Percentiles rank a stretch among this genome's conserved stretches.
Conservation (phyloP, 2,329 filamentous ascomycete genomes). For the Exophiala xenobiotica region DNA sequence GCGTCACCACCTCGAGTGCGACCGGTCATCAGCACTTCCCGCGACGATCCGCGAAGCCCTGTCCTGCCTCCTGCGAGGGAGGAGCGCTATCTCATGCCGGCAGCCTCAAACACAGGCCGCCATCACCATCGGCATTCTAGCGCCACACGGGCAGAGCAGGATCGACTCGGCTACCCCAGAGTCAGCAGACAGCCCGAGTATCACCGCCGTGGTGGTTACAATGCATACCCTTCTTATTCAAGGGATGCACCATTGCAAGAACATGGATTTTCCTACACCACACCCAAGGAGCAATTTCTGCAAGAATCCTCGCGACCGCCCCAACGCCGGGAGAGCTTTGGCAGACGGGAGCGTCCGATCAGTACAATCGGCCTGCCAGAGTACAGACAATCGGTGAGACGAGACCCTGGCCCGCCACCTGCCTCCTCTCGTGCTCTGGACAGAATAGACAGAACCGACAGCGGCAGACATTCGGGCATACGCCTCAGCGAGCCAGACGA, state of each 20-base stretch:
- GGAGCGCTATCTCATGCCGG: constrained; percentile 28
- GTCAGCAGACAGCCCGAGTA: constrained; percentile 22
- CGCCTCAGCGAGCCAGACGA: constrained; percentile 26
- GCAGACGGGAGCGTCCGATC: constrained; percentile 30
- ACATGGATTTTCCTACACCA: constrained; percentile 47
- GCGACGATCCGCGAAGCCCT: constrained; percentile 24
- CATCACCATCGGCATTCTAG: constrained; percentile 29
- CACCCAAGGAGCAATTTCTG: constrained; percentile 47
- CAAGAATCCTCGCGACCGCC: constrained; percentile 11
- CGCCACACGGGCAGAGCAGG: constrained; percentile 27
- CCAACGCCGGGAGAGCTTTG: constrained; percentile 35
- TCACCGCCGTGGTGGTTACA: constrained; percentile 27
- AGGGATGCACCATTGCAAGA: constrained; percentile 18
- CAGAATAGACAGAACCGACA: constrained; percentile 24
- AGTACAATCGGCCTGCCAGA: constrained; percentile 27
- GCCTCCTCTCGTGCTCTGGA: constrained; percentile 28
- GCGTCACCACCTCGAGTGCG: constrained; percentile 28
- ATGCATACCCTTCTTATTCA: constrained; percentile 15
- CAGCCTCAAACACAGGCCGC: constrained; percentile 11
- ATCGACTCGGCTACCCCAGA: constrained; percentile 18
- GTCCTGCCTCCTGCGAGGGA: constrained; percentile 15
- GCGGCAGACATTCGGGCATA: constrained; percentile 5
- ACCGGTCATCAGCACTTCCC: constrained; percentile 27
- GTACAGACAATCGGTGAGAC: constrained; percentile 22
- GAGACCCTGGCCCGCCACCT: constrained; percentile 26